These are phyloP conservation scores for Lagenidium sp. DNA, from an alignment of 352 stramenopile genomes.

Conservation along the genomic window DNA sequence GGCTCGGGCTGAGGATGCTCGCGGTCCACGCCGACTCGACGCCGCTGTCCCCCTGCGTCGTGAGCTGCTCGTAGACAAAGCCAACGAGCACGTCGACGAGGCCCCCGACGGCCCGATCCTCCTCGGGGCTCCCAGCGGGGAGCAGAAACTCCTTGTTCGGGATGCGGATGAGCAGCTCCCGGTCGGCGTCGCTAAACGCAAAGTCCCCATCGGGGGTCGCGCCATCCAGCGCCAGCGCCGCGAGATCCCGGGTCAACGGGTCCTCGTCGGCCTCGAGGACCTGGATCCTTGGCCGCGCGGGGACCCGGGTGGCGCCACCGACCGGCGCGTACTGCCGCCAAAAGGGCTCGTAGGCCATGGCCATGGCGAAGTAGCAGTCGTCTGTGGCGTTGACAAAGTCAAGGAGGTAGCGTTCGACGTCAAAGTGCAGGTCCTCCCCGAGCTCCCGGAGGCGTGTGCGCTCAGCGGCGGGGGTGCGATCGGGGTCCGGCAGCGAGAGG, in stretches of 20 bases:
- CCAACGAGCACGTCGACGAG: conserved; percentile 93
- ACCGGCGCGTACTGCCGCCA: conserved; percentile 63
- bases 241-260: background rate
- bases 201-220: background rate
- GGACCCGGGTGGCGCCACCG: conserved; percentile 2
- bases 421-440: conserved; percentile 91
- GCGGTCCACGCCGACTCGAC: conserved; percentile 97
- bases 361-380: conserved; percentile 90
- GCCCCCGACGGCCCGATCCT: conserved; percentile 60
- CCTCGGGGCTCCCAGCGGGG: conserved; percentile 33
- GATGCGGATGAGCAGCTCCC: conserved; percentile 64
- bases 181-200: conserved; percentile 46
- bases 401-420: conserved; percentile 93
- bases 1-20: conserved; percentile 89
- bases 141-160: conserved; percentile 81
- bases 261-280: conserved; percentile 25
- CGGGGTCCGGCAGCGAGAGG: conserved; percentile 89
- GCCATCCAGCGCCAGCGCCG: background rate
- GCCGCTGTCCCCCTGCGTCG: conserved; percentile 91
- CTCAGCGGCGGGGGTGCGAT: conserved; percentile 62
- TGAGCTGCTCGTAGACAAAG: conserved; percentile 95
- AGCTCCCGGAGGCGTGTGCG: conserved; percentile 64
- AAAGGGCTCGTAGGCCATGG: conserved; percentile 86
- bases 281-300: too few species aligned
- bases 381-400: conserved; percentile 89